These are phyloP conservation scores for Stephania yunnanensis DNA, from an alignment of 164 flowering plant genomes.

Conservation along the genomic window DNA sequence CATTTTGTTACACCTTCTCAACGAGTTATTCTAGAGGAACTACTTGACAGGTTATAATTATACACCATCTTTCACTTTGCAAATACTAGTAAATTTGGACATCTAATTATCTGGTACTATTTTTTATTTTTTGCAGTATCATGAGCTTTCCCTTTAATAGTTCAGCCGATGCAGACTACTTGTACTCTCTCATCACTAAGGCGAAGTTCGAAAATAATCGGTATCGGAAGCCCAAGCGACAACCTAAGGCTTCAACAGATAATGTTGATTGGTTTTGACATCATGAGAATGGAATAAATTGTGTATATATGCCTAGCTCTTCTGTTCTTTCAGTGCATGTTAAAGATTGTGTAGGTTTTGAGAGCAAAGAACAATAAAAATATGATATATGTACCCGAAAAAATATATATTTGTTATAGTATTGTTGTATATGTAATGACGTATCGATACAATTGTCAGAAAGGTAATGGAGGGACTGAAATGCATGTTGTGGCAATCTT, in stretches of 20 bases:
- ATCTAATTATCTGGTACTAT: not conserved
- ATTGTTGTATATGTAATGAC: too few relatives aligned
- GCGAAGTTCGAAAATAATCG: conserved; percentile 83
- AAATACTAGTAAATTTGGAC: not conserved
- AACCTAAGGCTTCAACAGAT: conserved; percentile 47
- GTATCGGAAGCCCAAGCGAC: conserved; percentile 64
- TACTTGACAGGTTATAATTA: conserved; percentile 55
- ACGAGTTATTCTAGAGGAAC: conserved; percentile 77
- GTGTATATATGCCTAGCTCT: not conserved
- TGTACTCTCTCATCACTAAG: conserved; percentile 71
- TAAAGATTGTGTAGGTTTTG: too few relatives aligned
- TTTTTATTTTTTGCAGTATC: conserved; percentile 35
- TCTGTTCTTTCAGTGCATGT: too few relatives aligned
- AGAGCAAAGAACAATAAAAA: too few relatives aligned
- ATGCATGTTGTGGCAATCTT: too few relatives aligned
- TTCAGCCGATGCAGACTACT: conserved; percentile 67
- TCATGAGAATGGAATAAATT: not conserved
- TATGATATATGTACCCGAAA: too few relatives aligned
- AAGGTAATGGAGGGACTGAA: too few relatives aligned
- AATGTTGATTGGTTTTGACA: conserved; percentile 63
- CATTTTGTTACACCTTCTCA: conserved; percentile 91
- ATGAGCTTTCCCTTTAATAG: conserved; percentile 43
- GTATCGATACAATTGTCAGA: too few relatives aligned
- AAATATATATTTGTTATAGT: too few relatives aligned
- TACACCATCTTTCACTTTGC: not conserved